Base-by-base conservation (phyloP, 2,329 filamentous ascomycete species). In the Apiospora saccharicola region DNA sequence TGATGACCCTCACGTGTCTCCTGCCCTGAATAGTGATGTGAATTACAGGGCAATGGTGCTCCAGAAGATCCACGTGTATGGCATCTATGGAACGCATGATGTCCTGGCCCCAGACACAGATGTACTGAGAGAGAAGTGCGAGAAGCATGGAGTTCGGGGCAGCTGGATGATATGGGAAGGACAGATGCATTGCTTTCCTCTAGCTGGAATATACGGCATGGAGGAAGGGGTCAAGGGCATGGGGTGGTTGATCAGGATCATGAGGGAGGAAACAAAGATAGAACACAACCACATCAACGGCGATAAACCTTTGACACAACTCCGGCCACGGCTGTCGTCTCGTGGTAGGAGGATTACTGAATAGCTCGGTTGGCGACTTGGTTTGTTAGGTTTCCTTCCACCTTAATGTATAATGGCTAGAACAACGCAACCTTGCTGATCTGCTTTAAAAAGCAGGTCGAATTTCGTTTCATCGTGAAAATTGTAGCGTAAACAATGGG, bases 181-280 rank as follows among this genome's bases (percentile, higher is more conserved):
- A 24, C 87, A 90, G 79, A 90, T 91, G 86, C 89, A 91, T 78
- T 89, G 87, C 73, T 90, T 90, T 70, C 83, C 87, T 0, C 77
- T 90, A 47, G 84, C 86, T 1, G 85, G 84, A 67, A 79, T 81
- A 1, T 89, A 87, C 74, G 82, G 83, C 0, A 49, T 90, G 37
- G 79, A 77, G 5, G 88, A 90, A 75, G 83, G 85, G 2, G 83
- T 80, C 43, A 79, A 86, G 72, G 85, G 78, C 0, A 80, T 85
- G 43, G 80, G 85, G 1, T 89, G 86, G 84, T 79, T 87, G 0
- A 70, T 86, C 0, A 80, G 84, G 37, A 77, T 73, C 0, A 26
- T 76, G 2, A 68, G 71, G 64, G 68, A 49, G 22, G 53, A 61
- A 61, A 61, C 53, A 37, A 61, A 61, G 30, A 37, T 61, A 37